These are phyloP conservation scores for Schoenoplectus triqueter DNA, from an alignment of 202 grass and related monocot genomes.

Conservation along the genomic window DNA sequence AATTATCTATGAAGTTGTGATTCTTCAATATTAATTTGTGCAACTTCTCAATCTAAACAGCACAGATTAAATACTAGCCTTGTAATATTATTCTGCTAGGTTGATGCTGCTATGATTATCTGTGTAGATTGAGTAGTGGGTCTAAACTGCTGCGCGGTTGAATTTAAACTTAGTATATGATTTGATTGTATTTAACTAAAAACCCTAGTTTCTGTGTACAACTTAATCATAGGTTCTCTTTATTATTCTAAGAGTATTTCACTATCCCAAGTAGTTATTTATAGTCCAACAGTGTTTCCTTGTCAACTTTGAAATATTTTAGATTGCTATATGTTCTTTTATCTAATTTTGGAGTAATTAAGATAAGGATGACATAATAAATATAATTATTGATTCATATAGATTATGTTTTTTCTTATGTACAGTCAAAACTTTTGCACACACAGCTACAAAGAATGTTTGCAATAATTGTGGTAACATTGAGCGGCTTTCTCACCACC, in stretches of 20 bases:
- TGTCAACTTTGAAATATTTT: background rate
- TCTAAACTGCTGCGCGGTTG: background rate
- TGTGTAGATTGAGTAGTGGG: slow-evolving; percentile 4
- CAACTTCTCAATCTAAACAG: background rate
- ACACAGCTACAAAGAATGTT: background rate
- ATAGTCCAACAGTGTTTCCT: background rate
- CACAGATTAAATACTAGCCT: background rate
- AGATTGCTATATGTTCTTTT: background rate
- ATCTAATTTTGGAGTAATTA: background rate
- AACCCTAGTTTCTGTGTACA: background rate
- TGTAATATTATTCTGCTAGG: background rate
- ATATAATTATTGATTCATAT: background rate
- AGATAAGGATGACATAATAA: background rate
- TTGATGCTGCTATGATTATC: background rate
- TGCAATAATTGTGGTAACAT: background rate
- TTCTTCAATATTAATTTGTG: slow-evolving; percentile 24
- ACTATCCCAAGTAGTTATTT: background rate
- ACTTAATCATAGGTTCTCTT: background rate
- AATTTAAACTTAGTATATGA: background rate
- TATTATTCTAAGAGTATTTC: background rate
- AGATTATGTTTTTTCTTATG: background rate
- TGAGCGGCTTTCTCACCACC: background rate
- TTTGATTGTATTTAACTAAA: background rate
- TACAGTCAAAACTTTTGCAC: background rate
- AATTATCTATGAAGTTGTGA: slow-evolving; percentile 7